These are phyloP conservation scores for Cydonia oblonga DNA, from an alignment of 331 rosid species.

Conservation along the genomic window DNA sequence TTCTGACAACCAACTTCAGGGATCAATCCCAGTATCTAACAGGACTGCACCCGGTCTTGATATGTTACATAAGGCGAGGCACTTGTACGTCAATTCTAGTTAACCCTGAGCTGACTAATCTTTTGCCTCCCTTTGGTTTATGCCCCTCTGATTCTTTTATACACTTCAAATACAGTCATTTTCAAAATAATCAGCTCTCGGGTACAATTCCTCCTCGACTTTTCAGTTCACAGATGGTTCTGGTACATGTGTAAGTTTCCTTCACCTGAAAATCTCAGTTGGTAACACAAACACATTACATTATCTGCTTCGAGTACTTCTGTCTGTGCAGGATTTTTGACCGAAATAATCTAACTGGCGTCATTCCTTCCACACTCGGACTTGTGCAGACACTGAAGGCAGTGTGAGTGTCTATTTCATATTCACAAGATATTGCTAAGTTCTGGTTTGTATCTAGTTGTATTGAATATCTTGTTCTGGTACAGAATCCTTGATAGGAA, in stretches of 20 bases:
- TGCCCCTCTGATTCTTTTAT: slow-evolving; percentile 6
- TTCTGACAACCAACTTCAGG: slow-evolving; percentile 17
- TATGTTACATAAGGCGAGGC: slow-evolving; percentile 33
- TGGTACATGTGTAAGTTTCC: slow-evolving; percentile 56
- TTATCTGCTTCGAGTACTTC: background rate
- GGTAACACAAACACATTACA: no score
- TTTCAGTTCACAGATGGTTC: slow-evolving; percentile 44
- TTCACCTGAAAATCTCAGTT: background rate
- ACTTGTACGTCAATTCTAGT: slow-evolving; percentile 47
- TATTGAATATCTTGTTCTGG: background rate
- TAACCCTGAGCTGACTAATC: background rate
- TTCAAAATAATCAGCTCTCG: slow-evolving; percentile 48
- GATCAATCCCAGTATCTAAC: slow-evolving; percentile 50
- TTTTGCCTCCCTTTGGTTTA: background rate
- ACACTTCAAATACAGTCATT: slow-evolving; percentile 37
- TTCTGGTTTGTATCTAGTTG: background rate
- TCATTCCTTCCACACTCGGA: slow-evolving; percentile 53
- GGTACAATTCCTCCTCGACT: slow-evolving; percentile 41
- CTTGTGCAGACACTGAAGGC: slow-evolving; percentile 35
- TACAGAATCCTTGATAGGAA: slow-evolving; percentile 53
- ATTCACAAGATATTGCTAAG: background rate
- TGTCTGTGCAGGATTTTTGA: slow-evolving; percentile 50
- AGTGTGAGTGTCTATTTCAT: slow-evolving; percentile 43
- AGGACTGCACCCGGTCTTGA: slow-evolving; percentile 48
- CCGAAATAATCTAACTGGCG: slow-evolving; percentile 32